phyloP scores from a whole-genome alignment of 768 basidiomycete genomes.

The Guyanaporus albipodus region DNA sequence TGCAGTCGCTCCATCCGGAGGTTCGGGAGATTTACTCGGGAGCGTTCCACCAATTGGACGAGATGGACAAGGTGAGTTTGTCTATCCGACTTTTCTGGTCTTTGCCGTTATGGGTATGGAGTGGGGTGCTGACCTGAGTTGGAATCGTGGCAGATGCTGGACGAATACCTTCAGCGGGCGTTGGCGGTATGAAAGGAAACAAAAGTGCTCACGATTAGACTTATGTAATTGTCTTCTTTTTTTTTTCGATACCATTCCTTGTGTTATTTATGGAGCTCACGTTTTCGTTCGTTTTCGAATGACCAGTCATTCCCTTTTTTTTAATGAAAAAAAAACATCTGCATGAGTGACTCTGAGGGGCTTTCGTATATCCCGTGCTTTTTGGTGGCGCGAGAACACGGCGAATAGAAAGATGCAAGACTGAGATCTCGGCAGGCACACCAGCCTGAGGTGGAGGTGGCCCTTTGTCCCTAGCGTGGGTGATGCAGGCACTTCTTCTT shows the following conservation, averaged over 20 bases:
- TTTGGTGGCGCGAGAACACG: too few species aligned
- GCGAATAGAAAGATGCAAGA: too few species aligned
- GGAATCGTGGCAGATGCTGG: constrained; percentile 18
- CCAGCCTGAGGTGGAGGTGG: too few species aligned
- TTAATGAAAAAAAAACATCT: too few species aligned
- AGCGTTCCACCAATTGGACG: constrained; percentile 70
- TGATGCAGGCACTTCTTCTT: too few species aligned
- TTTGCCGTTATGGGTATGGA: too few species aligned
- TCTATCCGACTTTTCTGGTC: not conserved
- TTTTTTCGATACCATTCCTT: constrained; percentile 3
- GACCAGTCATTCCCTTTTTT: not conserved
- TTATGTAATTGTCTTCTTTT: not conserved
- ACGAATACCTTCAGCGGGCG: constrained; percentile 30
- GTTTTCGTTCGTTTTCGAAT: constrained; percentile 2
- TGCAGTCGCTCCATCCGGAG: constrained; percentile 63
- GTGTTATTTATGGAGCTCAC: constrained; percentile 11
- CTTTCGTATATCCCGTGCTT: too few species aligned
- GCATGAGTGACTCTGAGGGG: too few species aligned
- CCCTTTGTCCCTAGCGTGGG: too few species aligned
- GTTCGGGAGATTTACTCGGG: constrained; percentile 67
- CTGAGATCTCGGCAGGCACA: too few species aligned
- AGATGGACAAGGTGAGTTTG: constrained; percentile 66
- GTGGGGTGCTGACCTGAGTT: too few species aligned
- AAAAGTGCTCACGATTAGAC: not conserved
- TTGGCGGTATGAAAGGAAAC: constrained; percentile 19